Evolutionary conservation across 2,329 filamentous ascomycete genomes (phyloP), one percentile per base, ranked within the genome.

Genomic region (Rhynchosporium secalis): DNA sequence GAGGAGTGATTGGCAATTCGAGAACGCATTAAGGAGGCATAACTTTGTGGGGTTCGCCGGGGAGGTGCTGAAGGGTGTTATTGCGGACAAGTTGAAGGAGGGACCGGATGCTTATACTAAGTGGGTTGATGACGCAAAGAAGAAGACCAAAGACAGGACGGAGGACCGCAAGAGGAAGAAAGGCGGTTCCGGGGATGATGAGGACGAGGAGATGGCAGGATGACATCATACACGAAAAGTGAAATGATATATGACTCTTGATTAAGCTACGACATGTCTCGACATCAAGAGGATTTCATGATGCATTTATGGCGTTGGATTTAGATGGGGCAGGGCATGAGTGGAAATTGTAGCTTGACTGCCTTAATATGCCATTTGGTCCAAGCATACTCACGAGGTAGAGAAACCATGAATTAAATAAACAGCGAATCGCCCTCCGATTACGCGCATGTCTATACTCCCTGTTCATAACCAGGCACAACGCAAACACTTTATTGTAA

Each of bases 11-110:
- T 99, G 95, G 95, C 84, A 87, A 73, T 97, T 95, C 82, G 95
- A 99, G 82, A 99, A 99, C 77, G 90, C 92, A 10, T 80, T 99
- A 72, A 80, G 95, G 64, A 81, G 90, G 70, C 94, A 96, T 76
- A 99, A 99, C 77, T 99, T 99, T 79, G 91, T 99, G 0, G 94
- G 92, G 0, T 97, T 99, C 72, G 90, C 94, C 3, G 92, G 91
- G 12, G 92, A 97, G 79, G 81, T 97, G 64, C 79, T 96, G 70
- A 96, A 95, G 80, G 90, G 87, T 0, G 94, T 97, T 3, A 89
- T 92, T n/a, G 81, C 78, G 67, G 76, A 79, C 65, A 96, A 96
- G 80, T 74, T 96, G 46, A 79, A 81, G 63, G 82, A 88, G 66
- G 88, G 85, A 0, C 79, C 83, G 2, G 83, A 79, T 12, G 86